A percentile compares a stretch with the other conserved stretches of the same genome.
Conservation (phyloP, 2,329 filamentous ascomycete genomes). For the Venturia aucupariae region DNA sequence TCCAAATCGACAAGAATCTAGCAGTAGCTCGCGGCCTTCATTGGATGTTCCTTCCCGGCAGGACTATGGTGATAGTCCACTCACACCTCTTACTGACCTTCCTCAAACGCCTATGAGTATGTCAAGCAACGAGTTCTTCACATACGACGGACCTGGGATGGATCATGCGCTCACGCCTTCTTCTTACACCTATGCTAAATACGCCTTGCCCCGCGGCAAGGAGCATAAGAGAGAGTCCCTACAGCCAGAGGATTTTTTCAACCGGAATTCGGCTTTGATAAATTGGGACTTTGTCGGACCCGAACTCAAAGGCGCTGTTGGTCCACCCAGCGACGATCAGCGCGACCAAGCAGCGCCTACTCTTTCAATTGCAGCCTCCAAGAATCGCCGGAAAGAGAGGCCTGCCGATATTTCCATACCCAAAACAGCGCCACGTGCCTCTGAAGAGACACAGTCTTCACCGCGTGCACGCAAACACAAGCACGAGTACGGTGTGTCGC, state of each 20-base stretch:
- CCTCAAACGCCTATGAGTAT: slow-evolving; percentile 63
- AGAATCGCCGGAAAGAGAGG: slow-evolving; percentile 7
- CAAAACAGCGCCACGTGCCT: neutral
- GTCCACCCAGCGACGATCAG: neutral
- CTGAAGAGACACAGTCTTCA: slow-evolving; percentile 13
- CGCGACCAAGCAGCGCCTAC: neutral
- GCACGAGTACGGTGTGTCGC: neutral
- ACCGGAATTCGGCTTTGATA: slow-evolving; percentile 36
- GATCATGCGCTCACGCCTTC: slow-evolving; percentile 36
- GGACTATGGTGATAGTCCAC: slow-evolving; percentile 58
- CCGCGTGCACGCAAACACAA: slow-evolving; percentile 8
- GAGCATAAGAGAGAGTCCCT: slow-evolving; percentile 56
- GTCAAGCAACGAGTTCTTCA: slow-evolving; percentile 58
- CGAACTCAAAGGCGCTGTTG: neutral
- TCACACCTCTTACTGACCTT: slow-evolving; percentile 52
- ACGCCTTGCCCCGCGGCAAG: slow-evolving; percentile 73
- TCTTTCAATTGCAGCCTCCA: neutral
- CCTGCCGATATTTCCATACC: slow-evolving; percentile 14
- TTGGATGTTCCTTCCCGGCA: slow-evolving; percentile 50
- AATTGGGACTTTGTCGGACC: slow-evolving; percentile 6
- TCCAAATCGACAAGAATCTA: slow-evolving; percentile 31
- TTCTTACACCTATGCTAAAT: slow-evolving; percentile 82
- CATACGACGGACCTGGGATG: slow-evolving; percentile 37
- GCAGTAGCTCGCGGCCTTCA: slow-evolving; percentile 26
- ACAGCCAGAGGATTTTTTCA: slow-evolving; percentile 30